Conservation (phyloP, 148 eudicot species). For the Camellia sinensis region DNA sequence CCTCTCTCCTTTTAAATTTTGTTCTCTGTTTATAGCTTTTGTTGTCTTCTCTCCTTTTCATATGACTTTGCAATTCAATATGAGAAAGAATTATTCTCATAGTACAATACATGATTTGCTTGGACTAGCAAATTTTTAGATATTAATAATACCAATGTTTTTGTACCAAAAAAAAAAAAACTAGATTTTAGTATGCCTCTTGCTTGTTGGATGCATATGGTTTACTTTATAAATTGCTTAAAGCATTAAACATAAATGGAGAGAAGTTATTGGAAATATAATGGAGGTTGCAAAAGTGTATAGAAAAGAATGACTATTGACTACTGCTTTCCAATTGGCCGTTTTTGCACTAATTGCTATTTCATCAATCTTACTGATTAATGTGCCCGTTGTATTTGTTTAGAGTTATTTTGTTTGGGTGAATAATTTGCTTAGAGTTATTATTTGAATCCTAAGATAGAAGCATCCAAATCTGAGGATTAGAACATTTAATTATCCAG, state of each 20-base stretch:
- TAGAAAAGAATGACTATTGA: background rate
- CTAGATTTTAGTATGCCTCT: background rate
- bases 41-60: too few relatives aligned
- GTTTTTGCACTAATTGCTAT: background rate
- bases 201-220: background rate
- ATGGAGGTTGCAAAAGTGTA: background rate
- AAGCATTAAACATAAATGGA: background rate
- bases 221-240: background rate
- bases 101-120: background rate
- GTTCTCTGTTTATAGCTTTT: background rate
- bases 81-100: background rate
- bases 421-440: background rate
- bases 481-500: background rate
- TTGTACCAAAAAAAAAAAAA: too few relatives aligned
- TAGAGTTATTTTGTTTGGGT: background rate
- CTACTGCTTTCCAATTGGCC: background rate
- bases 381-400: background rate
- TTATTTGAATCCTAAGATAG: background rate
- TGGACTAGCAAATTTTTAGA: background rate
- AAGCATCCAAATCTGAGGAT: background rate
- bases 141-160: background rate
- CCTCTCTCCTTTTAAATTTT: too few relatives aligned
- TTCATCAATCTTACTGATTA: background rate
- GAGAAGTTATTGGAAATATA: background rate
- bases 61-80: background rate